Percentiles rank a stretch among this genome's conserved stretches.
These are phyloP conservation scores for Hericium rajendrae DNA, from an alignment of 768 basidiomycete genomes.

Conservation along the genomic window DNA sequence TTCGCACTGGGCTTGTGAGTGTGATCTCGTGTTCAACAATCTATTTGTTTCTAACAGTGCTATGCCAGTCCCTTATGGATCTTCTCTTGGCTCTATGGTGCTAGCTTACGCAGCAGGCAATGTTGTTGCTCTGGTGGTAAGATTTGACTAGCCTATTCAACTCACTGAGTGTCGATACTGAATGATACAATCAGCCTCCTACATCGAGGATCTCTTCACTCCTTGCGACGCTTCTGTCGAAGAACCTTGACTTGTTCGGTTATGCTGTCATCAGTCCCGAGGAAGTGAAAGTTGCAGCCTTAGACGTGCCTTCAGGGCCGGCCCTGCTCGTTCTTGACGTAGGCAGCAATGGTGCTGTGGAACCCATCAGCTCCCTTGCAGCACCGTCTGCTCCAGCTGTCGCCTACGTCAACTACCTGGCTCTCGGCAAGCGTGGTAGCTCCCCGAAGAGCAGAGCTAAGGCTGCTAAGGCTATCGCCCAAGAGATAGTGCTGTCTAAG, in stretches of 20 bases:
- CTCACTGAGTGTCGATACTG: neutral
- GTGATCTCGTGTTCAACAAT: neutral
- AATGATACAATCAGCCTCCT: neutral
- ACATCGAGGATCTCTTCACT: neutral
- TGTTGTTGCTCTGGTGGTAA: neutral
- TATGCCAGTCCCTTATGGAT: conserved; percentile 1
- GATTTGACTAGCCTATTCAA: neutral
- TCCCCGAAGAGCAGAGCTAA: neutral
- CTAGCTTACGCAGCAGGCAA: neutral
- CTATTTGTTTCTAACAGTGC: neutral
- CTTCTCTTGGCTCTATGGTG: neutral
- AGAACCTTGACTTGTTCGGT: neutral
- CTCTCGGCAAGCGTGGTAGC: neutral
- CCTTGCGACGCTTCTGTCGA: neutral
- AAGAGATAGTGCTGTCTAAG: conserved; percentile 1
- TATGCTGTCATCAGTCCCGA: neutral
- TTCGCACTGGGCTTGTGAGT: conserved; percentile 3
- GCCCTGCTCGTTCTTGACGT: neutral
- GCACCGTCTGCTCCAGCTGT: neutral
- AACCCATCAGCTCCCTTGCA: neutral
- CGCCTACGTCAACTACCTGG: conserved; percentile 3
- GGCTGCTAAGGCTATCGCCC: neutral
- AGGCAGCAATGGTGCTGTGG: neutral
- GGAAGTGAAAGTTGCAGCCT: neutral
- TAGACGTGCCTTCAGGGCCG: neutral